Evolutionary conservation across 164 flowering plant species (phyloP).

Genomic region (Sextonia rubra): DNA sequence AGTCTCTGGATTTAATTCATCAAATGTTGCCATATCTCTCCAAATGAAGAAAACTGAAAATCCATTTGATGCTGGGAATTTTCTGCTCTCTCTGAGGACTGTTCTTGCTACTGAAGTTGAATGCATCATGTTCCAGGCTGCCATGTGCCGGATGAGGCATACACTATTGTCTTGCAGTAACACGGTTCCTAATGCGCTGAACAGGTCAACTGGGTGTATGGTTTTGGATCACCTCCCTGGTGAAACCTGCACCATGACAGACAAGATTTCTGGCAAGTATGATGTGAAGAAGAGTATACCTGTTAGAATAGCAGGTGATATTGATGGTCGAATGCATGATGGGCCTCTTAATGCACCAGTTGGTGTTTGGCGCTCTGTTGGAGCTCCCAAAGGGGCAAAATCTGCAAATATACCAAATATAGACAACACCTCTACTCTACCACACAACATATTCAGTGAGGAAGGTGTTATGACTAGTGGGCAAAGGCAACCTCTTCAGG

Average conservation of each 20-base stretch:
- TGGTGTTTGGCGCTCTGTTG: slow-evolving; percentile 98
- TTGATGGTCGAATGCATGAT: slow-evolving; percentile 69
- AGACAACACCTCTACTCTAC: slow-evolving; percentile 47
- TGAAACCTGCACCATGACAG: slow-evolving; percentile 48
- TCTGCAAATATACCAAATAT: slow-evolving; percentile 40
- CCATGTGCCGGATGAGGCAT: slow-evolving; percentile 87
- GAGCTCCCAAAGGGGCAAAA: slow-evolving; percentile 66
- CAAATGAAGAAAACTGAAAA: slow-evolving; percentile 38
- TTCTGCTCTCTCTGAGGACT: slow-evolving; percentile 45
- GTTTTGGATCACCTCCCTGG: slow-evolving; percentile 40
- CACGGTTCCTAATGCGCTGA: slow-evolving; percentile 25
- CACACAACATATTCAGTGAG: slow-evolving; percentile 55
- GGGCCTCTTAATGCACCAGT: slow-evolving; percentile 65
- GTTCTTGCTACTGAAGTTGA: slow-evolving; percentile 78
- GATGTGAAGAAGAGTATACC: slow-evolving; percentile 67
- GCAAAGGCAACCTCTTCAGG: slow-evolving; percentile 82
- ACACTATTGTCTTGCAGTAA: slow-evolving; percentile 43
- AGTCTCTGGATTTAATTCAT: slow-evolving; percentile 39
- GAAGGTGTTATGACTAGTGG: slow-evolving; percentile 59
- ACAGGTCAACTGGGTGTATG: slow-evolving; percentile 30
- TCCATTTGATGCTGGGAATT: slow-evolving; percentile 26
- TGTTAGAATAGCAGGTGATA: slow-evolving; percentile 80
- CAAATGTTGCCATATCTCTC: slow-evolving; percentile 39
- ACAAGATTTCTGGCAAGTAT: slow-evolving; percentile 41
- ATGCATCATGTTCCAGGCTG: slow-evolving; percentile 78